Conservation (phyloP, 2,329 filamentous ascomycete species). For the Cladosporium phlei region DNA sequence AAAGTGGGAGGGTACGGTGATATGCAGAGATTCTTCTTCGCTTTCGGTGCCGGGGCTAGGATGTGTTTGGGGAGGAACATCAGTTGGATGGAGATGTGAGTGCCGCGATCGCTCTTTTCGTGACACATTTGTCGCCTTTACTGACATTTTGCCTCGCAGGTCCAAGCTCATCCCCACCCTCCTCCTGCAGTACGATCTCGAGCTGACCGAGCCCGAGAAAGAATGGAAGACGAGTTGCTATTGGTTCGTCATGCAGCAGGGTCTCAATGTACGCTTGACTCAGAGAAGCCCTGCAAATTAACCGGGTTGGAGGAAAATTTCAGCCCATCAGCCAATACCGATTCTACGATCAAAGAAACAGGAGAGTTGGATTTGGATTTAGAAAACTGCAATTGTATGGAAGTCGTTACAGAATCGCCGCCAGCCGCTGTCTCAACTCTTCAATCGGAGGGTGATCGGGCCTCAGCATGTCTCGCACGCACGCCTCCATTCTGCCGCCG, state of each 20-base stretch:
- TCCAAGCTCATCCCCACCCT: conserved; percentile 33
- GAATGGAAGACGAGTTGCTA: conserved; percentile 29
- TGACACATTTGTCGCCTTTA: background rate
- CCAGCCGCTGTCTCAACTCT: conserved; percentile 3
- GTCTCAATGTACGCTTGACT: conserved; percentile 23
- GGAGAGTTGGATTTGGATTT: background rate
- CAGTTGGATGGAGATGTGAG: conserved; percentile 33
- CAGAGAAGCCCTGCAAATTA: conserved; percentile 2
- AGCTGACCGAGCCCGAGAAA: conserved; percentile 29
- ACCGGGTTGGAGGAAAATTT: no score
- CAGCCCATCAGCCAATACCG: no score
- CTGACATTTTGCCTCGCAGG: conserved; percentile 14
- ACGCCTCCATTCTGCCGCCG: conserved; percentile 1
- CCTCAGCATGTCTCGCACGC: conserved; percentile 10
- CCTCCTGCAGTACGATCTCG: conserved; percentile 32
- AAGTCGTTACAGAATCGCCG: conserved; percentile 1
- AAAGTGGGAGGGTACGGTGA: conserved; percentile 12
- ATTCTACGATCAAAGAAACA: no score
- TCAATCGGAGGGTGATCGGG: conserved; percentile 5
- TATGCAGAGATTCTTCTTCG: conserved; percentile 32
- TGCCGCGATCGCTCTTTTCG: conserved; percentile 13
- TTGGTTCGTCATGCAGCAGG: conserved; percentile 33
- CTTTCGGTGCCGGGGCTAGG: conserved; percentile 31
- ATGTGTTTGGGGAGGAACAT: conserved; percentile 31
- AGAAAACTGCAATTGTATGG: no score